A percentile compares a stretch with the other conserved stretches of the same genome.
Conservation (phyloP, 805 yeast genomes). For the Candida lessepsii region DNA sequence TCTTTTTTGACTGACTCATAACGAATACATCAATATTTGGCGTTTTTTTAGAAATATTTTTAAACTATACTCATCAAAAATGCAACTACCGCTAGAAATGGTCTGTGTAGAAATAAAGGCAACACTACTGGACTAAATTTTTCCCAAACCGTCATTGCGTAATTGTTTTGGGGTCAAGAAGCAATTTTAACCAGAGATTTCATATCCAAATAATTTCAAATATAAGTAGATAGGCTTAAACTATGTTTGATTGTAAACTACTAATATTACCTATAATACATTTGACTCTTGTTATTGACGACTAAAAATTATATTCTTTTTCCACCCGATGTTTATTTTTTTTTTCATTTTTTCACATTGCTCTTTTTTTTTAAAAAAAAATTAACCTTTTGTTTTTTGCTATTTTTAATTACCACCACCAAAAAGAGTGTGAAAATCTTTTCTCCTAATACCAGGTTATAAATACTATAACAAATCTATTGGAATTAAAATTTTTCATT, state of each 20-base stretch:
- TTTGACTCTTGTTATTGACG: no score
- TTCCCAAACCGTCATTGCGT: not conserved
- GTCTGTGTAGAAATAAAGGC: no score
- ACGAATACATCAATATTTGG: conserved; percentile 8
- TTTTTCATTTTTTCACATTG: conserved; percentile 3
- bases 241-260: no score
- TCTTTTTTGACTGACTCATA: conserved; percentile 9
- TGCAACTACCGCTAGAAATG: no score
- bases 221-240: no score
- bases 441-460: no score
- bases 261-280: no score
- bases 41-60: conserved; percentile 6
- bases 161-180: not conserved
- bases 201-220: not conserved
- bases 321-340: not conserved
- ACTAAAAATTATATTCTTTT: no score
- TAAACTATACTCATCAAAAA: no score
- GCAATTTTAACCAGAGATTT: conserved; percentile 7
- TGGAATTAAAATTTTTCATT: not conserved
- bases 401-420: conserved; percentile 3
- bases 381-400: conserved; percentile 6
- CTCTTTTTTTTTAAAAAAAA: conserved; percentile 3
- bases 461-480: conserved; percentile 1
- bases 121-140: no score
- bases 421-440: conserved; percentile 6